Conservation (phyloP, 225 moss, liverwort and hornwort genomes). For the Physcomitrium patens region DNA sequence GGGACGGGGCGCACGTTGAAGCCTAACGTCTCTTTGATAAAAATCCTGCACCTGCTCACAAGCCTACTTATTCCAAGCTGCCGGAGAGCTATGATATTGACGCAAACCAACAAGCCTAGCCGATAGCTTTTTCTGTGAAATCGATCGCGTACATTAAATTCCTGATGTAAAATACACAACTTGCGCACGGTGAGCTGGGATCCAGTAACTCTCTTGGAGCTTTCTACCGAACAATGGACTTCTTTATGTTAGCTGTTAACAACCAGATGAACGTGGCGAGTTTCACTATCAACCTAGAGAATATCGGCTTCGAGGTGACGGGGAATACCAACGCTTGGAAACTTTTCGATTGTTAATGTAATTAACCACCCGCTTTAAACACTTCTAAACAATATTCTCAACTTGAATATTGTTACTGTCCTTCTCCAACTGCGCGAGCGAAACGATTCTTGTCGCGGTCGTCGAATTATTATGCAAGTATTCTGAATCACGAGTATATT, state of each 20-base stretch:
- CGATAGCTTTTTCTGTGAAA: conserved; percentile 25
- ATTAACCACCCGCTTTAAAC: background rate
- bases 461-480: background rate
- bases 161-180: conserved; percentile 26
- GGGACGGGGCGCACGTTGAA: background rate
- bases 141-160: conserved; percentile 25
- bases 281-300: conserved; percentile 20
- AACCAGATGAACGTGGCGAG: conserved; percentile 32
- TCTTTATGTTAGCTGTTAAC: conserved; percentile 32
- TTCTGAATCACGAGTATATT: background rate
- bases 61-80: background rate
- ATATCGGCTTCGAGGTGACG: conserved; percentile 23
- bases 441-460: background rate
- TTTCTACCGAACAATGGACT: conserved; percentile 47
- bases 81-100: conserved; percentile 24
- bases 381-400: background rate
- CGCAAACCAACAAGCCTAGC: background rate
- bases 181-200: conserved; percentile 43
- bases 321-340: conserved; percentile 2
- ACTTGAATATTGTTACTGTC: background rate
- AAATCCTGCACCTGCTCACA: background rate
- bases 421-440: too few species aligned
- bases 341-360: conserved; percentile 10
- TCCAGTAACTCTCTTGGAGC: conserved; percentile 23
- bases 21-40: background rate